Evolutionary conservation across 441 rosid species (phyloP), one percentile per base, ranked within the genome.

Genomic region (Omphalea diandra): DNA sequence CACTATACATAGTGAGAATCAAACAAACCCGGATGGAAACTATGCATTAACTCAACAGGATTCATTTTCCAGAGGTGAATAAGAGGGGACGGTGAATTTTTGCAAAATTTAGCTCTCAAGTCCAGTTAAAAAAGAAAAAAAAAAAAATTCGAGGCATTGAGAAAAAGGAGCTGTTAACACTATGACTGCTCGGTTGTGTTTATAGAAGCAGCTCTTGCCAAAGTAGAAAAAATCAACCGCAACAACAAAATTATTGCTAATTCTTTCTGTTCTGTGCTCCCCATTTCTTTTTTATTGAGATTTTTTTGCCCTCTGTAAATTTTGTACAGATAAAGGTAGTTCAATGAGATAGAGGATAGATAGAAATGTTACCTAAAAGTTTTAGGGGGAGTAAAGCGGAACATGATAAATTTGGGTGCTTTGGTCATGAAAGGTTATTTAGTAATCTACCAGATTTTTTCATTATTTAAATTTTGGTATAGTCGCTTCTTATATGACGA

Each of bases 41-140:
- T 87, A 96, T 75, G 85, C 75, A 78, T 76, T 91, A 75, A 82
- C 98, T 10, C 79, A 87, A 73, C 96, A 83, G 76, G 82, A 90
- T 82, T 88, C 97, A 17, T 55, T 81, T 71, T 18, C 92, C 67
- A 79, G 87, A 73, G 83, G 68, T 72, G 82, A 68, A 72, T 72
- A 77, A 68, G 43, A 68, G 57, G 70, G 20, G 52, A 36, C 43
- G 57, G 63, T 44, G 52, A 29, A 22, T 70, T 70, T 74, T 68
- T 36, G 11, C 53, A 40, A 33, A 35, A 33, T 68, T 69, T 49
- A 60, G 70, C 64, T n/a, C n/a, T n/a, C n/a, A n/a, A n/a, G n/a
- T n/a, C n/a, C n/a, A n/a, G n/a, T n/a, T n/a, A n/a, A n/a, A n/a
- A n/a, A n/a, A n/a, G n/a, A n/a, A n/a, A n/a, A n/a, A n/a, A n/a